A percentile compares a stretch with the other conserved stretches of the same genome.
phyloP scores from a whole-genome alignment of 2,329 filamentous ascomycete species.

The Fonsecaea monophora region DNA sequence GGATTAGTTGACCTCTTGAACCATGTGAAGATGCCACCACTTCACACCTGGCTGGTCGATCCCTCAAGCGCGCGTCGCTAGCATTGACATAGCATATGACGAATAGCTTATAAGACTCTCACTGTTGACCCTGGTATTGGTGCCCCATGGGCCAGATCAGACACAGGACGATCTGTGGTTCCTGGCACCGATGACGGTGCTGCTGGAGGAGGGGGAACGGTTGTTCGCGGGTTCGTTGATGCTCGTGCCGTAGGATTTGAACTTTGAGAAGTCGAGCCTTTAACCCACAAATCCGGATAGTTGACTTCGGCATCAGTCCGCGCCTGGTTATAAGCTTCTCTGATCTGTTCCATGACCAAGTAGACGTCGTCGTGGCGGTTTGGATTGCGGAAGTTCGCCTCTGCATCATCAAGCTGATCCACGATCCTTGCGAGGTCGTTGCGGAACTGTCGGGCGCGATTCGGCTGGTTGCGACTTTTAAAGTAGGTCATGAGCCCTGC shows the following conservation, averaged over 20 bases:
- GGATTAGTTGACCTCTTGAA: conserved; percentile 8
- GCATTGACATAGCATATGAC: neutral
- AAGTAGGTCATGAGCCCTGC: conserved; percentile 31
- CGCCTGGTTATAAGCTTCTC: conserved; percentile 22
- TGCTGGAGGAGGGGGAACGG: neutral
- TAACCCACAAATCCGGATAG: conserved; percentile 32
- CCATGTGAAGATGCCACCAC: neutral
- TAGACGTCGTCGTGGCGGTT: conserved; percentile 11
- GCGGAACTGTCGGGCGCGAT: conserved; percentile 30
- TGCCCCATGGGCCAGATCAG: neutral
- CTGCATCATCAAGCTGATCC: conserved; percentile 27
- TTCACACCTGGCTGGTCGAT: neutral
- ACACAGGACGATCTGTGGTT: neutral
- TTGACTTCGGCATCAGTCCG: conserved; percentile 27
- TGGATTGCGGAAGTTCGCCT: conserved; percentile 27
- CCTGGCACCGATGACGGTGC: neutral
- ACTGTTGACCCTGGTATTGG: neutral
- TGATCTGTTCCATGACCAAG: conserved; percentile 20
- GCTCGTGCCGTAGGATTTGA: conserved; percentile 1
- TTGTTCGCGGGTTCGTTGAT: conserved; percentile 2
- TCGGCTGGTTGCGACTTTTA: conserved; percentile 33
- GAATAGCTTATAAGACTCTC: neutral
- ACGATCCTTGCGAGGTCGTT: conserved; percentile 25
- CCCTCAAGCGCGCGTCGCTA: neutral
- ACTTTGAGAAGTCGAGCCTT: conserved; percentile 6